Evolutionary conservation across 2,329 filamentous ascomycete genomes (phyloP).

Genomic region (Mycosphaerelloides madeirae): DNA sequence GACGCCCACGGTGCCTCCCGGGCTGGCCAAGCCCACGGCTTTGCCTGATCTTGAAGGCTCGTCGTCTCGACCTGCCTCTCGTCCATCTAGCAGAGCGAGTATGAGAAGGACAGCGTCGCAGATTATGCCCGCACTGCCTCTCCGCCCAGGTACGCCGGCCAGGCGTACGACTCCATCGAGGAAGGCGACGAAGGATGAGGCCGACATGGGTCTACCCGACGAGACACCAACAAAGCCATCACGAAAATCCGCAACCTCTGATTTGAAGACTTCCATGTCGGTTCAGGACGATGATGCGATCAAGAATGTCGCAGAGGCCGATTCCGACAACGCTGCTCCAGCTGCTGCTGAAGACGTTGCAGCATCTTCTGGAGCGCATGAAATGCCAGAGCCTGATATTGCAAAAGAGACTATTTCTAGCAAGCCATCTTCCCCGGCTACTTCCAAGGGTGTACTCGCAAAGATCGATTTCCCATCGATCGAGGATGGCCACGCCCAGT

Average conservation of each 20-base stretch:
- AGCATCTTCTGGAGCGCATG: neutral
- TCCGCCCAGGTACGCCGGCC: conserved; percentile 37
- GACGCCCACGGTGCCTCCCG: conserved; percentile 44
- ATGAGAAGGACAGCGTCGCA: conserved; percentile 29
- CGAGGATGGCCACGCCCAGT: neutral
- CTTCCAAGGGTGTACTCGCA: conserved; percentile 10
- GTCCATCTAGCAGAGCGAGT: conserved; percentile 34
- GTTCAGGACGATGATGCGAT: conserved; percentile 1
- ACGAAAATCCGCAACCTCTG: conserved; percentile 10
- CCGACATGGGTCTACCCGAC: conserved; percentile 10
- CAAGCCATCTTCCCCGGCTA: neutral
- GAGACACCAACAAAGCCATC: conserved; percentile 22
- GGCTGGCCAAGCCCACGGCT: conserved; percentile 33
- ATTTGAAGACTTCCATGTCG: conserved; percentile 13
- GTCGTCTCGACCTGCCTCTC: conserved; percentile 23
- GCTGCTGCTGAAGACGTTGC: neutral
- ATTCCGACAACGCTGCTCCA: neutral
- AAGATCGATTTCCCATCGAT: neutral
- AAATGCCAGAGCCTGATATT: neutral
- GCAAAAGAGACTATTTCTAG: neutral
- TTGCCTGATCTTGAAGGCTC: conserved; percentile 26
- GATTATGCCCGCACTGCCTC: conserved; percentile 37
- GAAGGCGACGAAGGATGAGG: conserved; percentile 18
- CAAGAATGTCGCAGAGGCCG: neutral
- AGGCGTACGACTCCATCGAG: conserved; percentile 28